Conservation (phyloP, 768 basidiomycete genomes). For the Cantharellus anzutake region DNA sequence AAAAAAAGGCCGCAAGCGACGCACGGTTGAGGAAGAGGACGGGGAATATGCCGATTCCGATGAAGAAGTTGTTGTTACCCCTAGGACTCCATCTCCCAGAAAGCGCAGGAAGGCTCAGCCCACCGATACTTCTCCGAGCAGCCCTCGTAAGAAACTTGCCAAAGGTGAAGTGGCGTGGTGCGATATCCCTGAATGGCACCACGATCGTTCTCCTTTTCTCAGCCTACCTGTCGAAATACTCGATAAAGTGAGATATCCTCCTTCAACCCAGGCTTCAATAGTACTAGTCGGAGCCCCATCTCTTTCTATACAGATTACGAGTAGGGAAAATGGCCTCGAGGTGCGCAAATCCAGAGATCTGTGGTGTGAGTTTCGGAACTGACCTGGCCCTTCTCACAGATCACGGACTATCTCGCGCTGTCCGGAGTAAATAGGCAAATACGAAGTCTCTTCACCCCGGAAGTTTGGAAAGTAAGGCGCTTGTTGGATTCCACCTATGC, state of each 20-base stretch:
- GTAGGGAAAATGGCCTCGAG: too few species aligned
- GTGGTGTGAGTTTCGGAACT: too few species aligned
- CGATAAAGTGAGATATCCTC: background rate
- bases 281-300: too few species aligned
- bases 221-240: slow-evolving; percentile 1
- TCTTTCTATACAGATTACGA: too few species aligned
- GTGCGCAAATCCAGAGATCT: too few species aligned
- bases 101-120: too few species aligned
- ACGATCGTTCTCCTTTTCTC: slow-evolving; percentile 1
- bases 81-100: background rate
- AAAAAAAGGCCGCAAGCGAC: background rate
- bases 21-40: background rate
- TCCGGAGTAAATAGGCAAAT: background rate
- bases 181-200: slow-evolving; percentile 1
- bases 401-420: background rate
- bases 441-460: background rate
- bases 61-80: background rate
- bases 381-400: too few species aligned
- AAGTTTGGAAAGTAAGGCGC: background rate
- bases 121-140: too few species aligned
- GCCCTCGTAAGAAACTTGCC: background rate
- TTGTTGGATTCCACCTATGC: background rate
- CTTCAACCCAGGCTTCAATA: too few species aligned
- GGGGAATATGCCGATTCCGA: background rate
- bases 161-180: background rate